Conservation (phyloP, 257 asterid genomes). For the Craterostigma plantagineum region DNA sequence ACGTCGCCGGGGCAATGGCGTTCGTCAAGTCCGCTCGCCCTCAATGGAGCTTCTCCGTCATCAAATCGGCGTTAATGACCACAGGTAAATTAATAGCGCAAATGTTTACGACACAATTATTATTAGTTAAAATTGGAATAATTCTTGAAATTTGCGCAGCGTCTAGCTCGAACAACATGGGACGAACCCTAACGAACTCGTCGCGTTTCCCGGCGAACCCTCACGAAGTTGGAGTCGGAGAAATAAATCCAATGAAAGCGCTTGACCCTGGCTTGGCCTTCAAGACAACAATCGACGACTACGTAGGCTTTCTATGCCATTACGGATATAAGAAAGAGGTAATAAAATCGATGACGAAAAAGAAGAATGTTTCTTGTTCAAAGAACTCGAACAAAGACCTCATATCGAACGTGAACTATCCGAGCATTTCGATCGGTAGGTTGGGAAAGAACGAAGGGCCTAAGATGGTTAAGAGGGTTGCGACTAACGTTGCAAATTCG, state of each 20-base stretch:
- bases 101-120: neutral
- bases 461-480: conserved; percentile 33
- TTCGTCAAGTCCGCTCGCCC: conserved; percentile 43
- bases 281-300: conserved; percentile 35
- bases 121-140: neutral
- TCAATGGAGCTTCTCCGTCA: conserved; percentile 38
- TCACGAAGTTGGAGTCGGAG: conserved; percentile 50
- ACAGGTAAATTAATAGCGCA: too few relatives aligned
- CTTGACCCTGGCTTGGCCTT: conserved; percentile 51
- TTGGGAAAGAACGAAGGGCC: conserved; percentile 14
- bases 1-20: conserved; percentile 55
- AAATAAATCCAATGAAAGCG: conserved; percentile 38
- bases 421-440: conserved; percentile 41
- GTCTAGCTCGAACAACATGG: conserved; percentile 26
- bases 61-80: conserved; percentile 68
- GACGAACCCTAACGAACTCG: conserved; percentile 22
- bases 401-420: conserved; percentile 48
- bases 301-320: conserved; percentile 39
- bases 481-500: conserved; percentile 31
- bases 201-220: conserved; percentile 19
- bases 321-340: conserved; percentile 27
- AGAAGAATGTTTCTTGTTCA: conserved; percentile 30
- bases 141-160: conserved; percentile 20
- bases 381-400: conserved; percentile 9
- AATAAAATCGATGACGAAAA: conserved; percentile 23